Conservation (phyloP, 2,329 filamentous ascomycete genomes). For the Cladosporium oxysporum region DNA sequence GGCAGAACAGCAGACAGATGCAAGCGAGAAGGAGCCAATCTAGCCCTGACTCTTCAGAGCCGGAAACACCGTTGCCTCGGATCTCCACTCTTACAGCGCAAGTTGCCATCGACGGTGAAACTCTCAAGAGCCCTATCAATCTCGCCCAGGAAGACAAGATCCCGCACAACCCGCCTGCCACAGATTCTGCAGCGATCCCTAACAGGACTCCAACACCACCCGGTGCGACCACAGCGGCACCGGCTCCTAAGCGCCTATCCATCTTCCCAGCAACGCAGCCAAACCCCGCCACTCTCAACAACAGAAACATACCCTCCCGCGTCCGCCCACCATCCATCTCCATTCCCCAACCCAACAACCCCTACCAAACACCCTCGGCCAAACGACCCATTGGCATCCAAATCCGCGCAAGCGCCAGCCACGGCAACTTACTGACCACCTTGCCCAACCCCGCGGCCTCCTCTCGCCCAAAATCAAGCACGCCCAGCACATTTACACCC, state of each 20-base stretch:
- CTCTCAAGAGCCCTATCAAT: neutral
- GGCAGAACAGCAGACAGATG: slow-evolving; percentile 11
- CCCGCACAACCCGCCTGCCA: slow-evolving; percentile 6
- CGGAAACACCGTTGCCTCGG: neutral
- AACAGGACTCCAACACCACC: slow-evolving; percentile 9
- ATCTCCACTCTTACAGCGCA: slow-evolving; percentile 31
- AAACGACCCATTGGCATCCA: slow-evolving; percentile 48
- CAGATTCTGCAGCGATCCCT: neutral
- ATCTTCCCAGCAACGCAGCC: slow-evolving; percentile 25
- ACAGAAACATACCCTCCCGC: slow-evolving; percentile 15
- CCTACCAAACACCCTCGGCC: slow-evolving; percentile 27
- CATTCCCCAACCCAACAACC: neutral
- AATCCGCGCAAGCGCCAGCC: slow-evolving; percentile 40
- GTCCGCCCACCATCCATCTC: slow-evolving; percentile 20
- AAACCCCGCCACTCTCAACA: neutral
- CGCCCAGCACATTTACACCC: slow-evolving; percentile 35
- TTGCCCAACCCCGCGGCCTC: slow-evolving; percentile 31
- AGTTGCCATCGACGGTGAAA: slow-evolving; percentile 2
- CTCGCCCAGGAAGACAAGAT: slow-evolving; percentile 8
- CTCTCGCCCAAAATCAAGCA: slow-evolving; percentile 23
- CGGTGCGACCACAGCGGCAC: slow-evolving; percentile 9
- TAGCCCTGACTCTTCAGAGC: slow-evolving; percentile 2
- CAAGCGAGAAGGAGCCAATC: neutral
- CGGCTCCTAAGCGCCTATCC: slow-evolving; percentile 24
- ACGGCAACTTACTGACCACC: slow-evolving; percentile 46